Conservation (phyloP, 257 asterid genomes). For the Petunia secreta region DNA sequence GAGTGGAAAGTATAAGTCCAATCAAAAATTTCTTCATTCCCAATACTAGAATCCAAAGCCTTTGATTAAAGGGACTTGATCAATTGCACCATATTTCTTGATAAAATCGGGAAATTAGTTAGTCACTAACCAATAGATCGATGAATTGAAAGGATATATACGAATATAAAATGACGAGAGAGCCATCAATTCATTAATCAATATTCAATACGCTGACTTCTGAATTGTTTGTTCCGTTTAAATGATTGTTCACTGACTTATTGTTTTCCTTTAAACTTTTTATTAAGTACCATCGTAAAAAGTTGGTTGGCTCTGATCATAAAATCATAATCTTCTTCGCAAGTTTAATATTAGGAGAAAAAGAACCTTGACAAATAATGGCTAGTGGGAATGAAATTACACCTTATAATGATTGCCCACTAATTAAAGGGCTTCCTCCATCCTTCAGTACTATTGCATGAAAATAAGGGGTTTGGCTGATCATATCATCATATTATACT, state of each 20-base stretch:
- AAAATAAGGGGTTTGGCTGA: too few relatives aligned
- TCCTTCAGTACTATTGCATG: too few relatives aligned
- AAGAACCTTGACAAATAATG: neutral
- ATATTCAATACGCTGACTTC: neutral
- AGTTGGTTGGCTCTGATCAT: too few relatives aligned
- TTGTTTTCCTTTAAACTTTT: neutral
- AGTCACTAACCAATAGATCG: neutral
- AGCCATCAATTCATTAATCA: neutral
- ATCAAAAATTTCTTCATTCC: too few relatives aligned
- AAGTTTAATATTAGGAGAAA: neutral
- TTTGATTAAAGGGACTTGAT: too few relatives aligned
- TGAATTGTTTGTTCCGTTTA: neutral
- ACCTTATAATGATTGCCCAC: too few relatives aligned
- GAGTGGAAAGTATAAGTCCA: too few relatives aligned
- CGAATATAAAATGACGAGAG: conserved; percentile 13
- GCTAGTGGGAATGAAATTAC: neutral
- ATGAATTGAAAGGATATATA: conserved; percentile 16
- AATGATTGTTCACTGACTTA: neutral
- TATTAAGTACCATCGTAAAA: neutral
- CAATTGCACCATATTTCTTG: too few relatives aligned
- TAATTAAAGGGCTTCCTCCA: too few relatives aligned
- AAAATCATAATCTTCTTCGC: too few relatives aligned
- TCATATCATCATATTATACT: too few relatives aligned
- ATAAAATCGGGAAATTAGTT: neutral
- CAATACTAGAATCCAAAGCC: too few relatives aligned